A percentile compares a stretch with the other conserved stretches of the same genome.
Evolutionary conservation across 441 rosid species (phyloP).

Genomic region (Pelargonium myrrhifolium): DNA sequence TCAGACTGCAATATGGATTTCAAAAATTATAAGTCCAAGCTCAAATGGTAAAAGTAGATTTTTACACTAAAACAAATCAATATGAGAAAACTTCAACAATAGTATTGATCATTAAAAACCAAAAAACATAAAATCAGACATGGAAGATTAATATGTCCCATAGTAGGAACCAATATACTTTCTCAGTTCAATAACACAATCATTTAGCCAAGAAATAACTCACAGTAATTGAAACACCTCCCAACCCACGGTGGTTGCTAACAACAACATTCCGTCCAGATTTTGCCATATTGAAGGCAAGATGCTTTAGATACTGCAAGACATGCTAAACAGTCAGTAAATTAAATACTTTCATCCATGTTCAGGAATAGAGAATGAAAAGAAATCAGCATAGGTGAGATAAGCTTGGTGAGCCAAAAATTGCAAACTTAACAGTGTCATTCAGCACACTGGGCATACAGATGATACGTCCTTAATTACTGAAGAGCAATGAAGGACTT

Average conservation of each 20-base stretch:
- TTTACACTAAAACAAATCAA: neutral
- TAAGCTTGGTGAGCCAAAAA: neutral
- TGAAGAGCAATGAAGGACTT: neutral
- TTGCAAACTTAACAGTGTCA: neutral
- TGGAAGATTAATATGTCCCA: neutral
- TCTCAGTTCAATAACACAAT: neutral
- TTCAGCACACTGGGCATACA: neutral
- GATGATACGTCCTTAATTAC: neutral
- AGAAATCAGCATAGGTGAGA: neutral
- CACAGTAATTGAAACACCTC: conserved; percentile 28
- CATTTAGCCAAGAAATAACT: conserved; percentile 7
- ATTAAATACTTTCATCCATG: neutral
- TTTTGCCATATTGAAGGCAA: conserved; percentile 24
- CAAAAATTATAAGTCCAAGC: neutral
- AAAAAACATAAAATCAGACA: neutral
- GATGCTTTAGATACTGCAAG: conserved; percentile 25
- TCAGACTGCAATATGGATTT: conserved; percentile 20
- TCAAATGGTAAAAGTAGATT: neutral
- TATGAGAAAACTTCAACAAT: neutral
- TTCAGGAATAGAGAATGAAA: conserved; percentile 3
- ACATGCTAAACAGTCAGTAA: neutral
- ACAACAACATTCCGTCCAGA: conserved; percentile 27
- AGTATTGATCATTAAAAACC: neutral
- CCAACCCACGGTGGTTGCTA: conserved; percentile 31
- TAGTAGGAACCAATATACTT: neutral